Percentiles rank a stretch among this genome's conserved stretches.
These are phyloP conservation scores for Suhomyces yuchorum DNA, from an alignment of 1,139 yeast genomes.

Conservation along the genomic window DNA sequence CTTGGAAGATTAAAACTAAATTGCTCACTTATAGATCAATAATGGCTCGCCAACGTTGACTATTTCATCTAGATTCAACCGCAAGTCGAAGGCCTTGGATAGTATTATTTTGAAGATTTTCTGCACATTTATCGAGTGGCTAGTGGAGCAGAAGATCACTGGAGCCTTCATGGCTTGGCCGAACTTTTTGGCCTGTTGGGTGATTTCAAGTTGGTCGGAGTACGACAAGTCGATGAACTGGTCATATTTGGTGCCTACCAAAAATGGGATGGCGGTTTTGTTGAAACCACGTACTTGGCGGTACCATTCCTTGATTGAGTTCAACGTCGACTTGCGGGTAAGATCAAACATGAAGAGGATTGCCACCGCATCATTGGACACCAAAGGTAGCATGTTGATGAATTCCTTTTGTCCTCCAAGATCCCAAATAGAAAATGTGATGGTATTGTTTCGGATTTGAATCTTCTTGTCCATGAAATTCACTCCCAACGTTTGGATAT, in stretches of 20 bases:
- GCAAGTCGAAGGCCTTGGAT: conserved; percentile 88
- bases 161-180: conserved; percentile 93
- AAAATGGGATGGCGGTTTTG: conserved; percentile 86
- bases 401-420: conserved; percentile 96
- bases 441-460: conserved; percentile 82
- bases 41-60: conserved; percentile 86
- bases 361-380: conserved; percentile 92
- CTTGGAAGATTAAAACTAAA: not conserved
- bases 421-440: conserved; percentile 94
- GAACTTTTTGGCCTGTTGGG: conserved; percentile 82
- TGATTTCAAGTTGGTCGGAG: conserved; percentile 83
- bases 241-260: conserved; percentile 95
- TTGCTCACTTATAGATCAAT: conserved; percentile 57
- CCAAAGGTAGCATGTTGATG: conserved; percentile 93
- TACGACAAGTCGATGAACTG: conserved; percentile 77
- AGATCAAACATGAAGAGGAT: conserved; percentile 90
- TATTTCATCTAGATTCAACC: conserved; percentile 81
- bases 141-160: conserved; percentile 86
- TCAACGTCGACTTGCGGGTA: conserved; percentile 82
- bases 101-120: conserved; percentile 90
- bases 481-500: conserved; percentile 92
- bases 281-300: conserved; percentile 90
- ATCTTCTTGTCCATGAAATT: conserved; percentile 93
- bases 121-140: conserved; percentile 91
- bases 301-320: conserved; percentile 92